A percentile compares a stretch with the other conserved stretches of the same genome.
phyloP scores from a whole-genome alignment of 352 stramenopile species.

The Saprolegnia diclina region DNA sequence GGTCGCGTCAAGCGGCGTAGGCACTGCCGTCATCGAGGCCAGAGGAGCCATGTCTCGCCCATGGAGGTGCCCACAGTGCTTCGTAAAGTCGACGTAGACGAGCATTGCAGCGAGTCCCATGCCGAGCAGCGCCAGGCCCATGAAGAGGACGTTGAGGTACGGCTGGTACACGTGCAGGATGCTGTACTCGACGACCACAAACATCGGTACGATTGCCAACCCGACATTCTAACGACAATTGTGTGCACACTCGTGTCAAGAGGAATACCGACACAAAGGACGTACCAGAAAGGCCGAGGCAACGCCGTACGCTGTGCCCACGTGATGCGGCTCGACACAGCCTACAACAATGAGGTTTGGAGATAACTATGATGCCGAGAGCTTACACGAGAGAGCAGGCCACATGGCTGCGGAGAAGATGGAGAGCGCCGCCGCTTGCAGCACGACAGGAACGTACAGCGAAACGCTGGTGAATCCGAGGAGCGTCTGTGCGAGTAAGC shows the following conservation, averaged over 20 bases:
- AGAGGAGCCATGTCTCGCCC: not conserved
- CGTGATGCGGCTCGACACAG: conserved; percentile 9
- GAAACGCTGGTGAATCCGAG: not conserved
- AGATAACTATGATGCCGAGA: too few species aligned
- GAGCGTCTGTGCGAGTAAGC: not conserved
- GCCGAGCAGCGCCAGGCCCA: not conserved
- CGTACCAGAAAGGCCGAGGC: conserved; percentile 18
- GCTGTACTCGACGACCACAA: conserved; percentile 17
- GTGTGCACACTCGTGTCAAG: not conserved
- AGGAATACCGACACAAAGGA: too few species aligned
- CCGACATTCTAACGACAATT: conserved; percentile 14
- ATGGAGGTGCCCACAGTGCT: not conserved
- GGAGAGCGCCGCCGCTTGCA: not conserved
- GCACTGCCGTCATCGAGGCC: not conserved
- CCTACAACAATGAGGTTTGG: too few species aligned
- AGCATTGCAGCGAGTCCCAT: not conserved
- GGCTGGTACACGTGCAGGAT: not conserved
- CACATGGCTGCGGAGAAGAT: not conserved
- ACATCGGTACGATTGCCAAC: conserved; percentile 8
- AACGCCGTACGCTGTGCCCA: conserved; percentile 16
- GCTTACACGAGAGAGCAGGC: not conserved
- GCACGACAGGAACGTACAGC: not conserved
- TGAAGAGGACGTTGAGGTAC: conserved; percentile 8
- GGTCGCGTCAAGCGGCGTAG: not conserved
- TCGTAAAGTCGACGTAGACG: not conserved